phyloP scores from a whole-genome alignment of 148 eudicot genomes.

The Nepenthes mirabilis region DNA sequence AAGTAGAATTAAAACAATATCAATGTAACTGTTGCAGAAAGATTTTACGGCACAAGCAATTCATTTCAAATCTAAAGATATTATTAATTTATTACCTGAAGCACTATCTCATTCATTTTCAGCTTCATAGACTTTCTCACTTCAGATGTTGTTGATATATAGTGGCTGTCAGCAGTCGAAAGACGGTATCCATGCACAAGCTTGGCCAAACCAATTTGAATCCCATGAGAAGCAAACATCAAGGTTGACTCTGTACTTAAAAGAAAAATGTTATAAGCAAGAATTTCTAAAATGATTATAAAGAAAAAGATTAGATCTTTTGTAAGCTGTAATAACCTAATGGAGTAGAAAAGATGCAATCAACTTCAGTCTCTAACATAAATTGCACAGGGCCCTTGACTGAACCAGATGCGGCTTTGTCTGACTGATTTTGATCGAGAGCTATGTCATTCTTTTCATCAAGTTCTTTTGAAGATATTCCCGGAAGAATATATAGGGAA shows the following conservation, averaged over 20 bases:
- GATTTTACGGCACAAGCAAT: too few species aligned
- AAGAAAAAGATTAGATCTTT: not conserved
- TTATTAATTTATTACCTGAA: conserved; percentile 49
- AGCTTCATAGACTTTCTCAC: conserved; percentile 74
- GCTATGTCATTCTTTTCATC: conserved; percentile 45
- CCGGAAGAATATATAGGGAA: conserved; percentile 71
- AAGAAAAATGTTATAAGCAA: conserved; percentile 21
- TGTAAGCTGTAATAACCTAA: conserved; percentile 40
- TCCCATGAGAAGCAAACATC: conserved; percentile 82
- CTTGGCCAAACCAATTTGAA: conserved; percentile 83
- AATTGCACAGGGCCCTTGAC: conserved; percentile 86
- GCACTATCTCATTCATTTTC: conserved; percentile 76
- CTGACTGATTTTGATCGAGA: conserved; percentile 52
- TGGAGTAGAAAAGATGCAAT: conserved; percentile 91
- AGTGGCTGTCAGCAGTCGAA: conserved; percentile 67
- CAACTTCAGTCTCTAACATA: conserved; percentile 90
- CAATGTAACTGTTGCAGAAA: too few species aligned
- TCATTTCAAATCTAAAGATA: too few species aligned
- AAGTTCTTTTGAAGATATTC: conserved; percentile 50
- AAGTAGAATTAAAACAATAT: too few species aligned
- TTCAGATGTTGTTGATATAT: conserved; percentile 71
- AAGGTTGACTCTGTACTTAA: conserved; percentile 66
- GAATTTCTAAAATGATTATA: conserved; percentile 3
- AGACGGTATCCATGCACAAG: conserved; percentile 80
- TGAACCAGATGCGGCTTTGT: conserved; percentile 32